Base-by-base conservation (phyloP, 1,139 yeast species). In the Debaryomycetaceae sp. region DNA sequence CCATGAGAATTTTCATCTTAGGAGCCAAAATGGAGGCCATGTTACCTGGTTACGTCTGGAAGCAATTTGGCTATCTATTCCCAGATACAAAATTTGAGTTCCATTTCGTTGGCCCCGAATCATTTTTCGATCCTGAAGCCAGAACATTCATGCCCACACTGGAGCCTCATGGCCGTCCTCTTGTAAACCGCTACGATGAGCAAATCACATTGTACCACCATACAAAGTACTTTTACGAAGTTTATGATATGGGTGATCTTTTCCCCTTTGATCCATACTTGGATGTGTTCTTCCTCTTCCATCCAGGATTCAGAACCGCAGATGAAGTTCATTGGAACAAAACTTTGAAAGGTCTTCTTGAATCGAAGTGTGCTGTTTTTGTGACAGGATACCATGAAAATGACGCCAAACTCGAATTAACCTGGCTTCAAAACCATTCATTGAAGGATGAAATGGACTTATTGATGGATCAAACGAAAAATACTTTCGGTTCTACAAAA, bases 211-310 rank as follows among this genome's bases (percentile, higher is more conserved):
- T 91, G 49, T 79, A 84, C 45, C 85, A 86, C 64, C 96, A 91
- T 61, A 87, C 98, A 2, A 85, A 86, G 55, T 91, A 84, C 62
- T 92, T 92, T 79, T 89, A 89, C 58, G 92, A 86, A 38, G 73
- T 86, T 43, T 95, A 92, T 63, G 88, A 88, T 52, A 83, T 87
- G 43, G 95, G 92, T 52, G 97, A 91, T 63, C 84, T 92, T 59
- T 88, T 89, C 82, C 98, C 98, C 13, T 92, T 91, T 61, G 98
- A 92, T 62, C 98, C 99, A 32, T 92, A 91, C 63, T 76, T 87
- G 60, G 98, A 92, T 61, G 79, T 81, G 22, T 92, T 92, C 67
- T 89, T 88, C 74, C 70, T 87, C 40, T 92, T 91, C 84, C 98
- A 92, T 61, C 98, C 98, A 2, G 96, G 96, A 34, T 78, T 89